phyloP scores from a whole-genome alignment of 805 yeast species.

The Ogataea nitratoaversa region DNA sequence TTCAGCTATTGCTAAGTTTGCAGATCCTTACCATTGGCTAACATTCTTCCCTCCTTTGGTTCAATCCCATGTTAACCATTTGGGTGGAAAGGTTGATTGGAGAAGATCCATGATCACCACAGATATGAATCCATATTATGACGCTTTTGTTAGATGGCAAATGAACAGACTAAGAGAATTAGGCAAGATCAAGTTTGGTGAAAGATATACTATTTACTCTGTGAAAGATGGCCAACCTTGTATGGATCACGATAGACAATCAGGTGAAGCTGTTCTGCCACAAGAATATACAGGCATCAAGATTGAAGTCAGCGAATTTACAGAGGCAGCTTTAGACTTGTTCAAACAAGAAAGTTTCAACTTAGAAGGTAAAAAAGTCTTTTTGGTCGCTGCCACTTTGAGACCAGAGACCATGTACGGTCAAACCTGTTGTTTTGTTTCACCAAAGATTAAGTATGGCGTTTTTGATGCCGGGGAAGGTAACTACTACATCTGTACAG shows the following conservation, averaged over 20 bases:
- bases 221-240: slow-evolving; percentile 99
- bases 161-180: slow-evolving; percentile 79
- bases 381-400: slow-evolving; percentile 90
- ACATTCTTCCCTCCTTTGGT: slow-evolving; percentile 87
- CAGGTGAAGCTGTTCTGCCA: slow-evolving; percentile 96
- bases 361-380: slow-evolving; percentile 56
- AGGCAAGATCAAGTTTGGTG: slow-evolving; percentile 95
- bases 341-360: slow-evolving; percentile 48
- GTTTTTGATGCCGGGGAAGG: slow-evolving; percentile 78
- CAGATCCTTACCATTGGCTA: slow-evolving; percentile 91
- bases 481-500: slow-evolving; percentile 79
- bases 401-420: slow-evolving; percentile 99
- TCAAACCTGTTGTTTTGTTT: slow-evolving; percentile 96
- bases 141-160: slow-evolving; percentile 94
- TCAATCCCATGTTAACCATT: slow-evolving; percentile 67
- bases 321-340: slow-evolving; percentile 50
- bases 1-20: slow-evolving; percentile 81
- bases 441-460: slow-evolving; percentile 92
- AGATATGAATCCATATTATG: slow-evolving; percentile 92
- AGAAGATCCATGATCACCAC: slow-evolving; percentile 95
- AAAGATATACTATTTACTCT: slow-evolving; percentile 94
- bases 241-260: slow-evolving; percentile 97
- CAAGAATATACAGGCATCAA: slow-evolving; percentile 95
- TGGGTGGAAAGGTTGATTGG: slow-evolving; percentile 98
- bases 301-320: slow-evolving; percentile 64